Base-by-base conservation (phyloP, 495 filamentous ascomycete species). In the Neurospora terricola region DNA sequence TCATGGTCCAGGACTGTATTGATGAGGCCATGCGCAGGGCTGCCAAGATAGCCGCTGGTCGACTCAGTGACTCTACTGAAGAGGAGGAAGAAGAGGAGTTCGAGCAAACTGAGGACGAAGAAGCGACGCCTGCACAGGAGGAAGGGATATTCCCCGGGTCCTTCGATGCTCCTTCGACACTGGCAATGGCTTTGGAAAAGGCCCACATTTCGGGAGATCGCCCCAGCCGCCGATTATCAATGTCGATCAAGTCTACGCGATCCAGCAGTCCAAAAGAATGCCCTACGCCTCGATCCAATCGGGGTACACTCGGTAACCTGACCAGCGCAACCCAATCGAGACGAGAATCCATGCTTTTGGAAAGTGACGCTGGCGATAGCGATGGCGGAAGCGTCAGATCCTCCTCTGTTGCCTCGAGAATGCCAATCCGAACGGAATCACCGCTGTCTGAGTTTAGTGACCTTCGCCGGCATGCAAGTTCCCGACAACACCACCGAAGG, bases 1-100 rank as follows among this genome's bases (percentile, higher is more conserved):
- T 95, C 34, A 84, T 97, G 68, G 96, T 99, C 37, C 91, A 97
- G 75, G 94, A 98, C 73, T 99, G 96, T 79, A 96, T 99, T 66
- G 90, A 94, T 70, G 94, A 93, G 73, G 96, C 96, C 10, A 87
- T 98, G 80, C 90, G 87, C 73, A 98, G 98, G 80, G 96, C 96
- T 62, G 92, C 92, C 69, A 90, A 91, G 70, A 95, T 97, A 74
- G 93, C 92, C 23, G 90, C 92, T 72, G 94, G 94, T 23, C 88
- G 93, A 37, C 82, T 94, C n/a, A 94, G 91, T 73, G 93, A 96
- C 77, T 93, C 92, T 0, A 89, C 89, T 14, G 88, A 86, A 59
- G 81, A 82, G 11, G 84, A 87, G 43, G 88, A 86, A 27, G 79
- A 81, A 27, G 83, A 83, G n/a, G 80, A 78, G 23, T 74, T 80